Conservation (phyloP, 2,329 filamentous ascomycete species). For the Ceratocystis eucalypticola region DNA sequence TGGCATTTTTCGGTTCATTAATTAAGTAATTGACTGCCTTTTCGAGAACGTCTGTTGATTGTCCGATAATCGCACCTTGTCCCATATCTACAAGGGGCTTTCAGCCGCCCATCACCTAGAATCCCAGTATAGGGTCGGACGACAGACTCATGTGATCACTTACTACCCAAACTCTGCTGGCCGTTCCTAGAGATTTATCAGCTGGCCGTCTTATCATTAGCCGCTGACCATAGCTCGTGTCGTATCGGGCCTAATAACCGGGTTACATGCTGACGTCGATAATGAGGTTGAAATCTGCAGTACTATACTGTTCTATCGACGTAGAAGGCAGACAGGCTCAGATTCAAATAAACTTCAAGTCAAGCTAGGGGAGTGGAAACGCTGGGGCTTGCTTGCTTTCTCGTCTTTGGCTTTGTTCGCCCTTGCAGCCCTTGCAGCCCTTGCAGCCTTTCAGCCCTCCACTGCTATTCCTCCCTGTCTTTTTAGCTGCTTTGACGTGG, state of each 20-base stretch:
- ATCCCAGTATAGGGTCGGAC: background rate
- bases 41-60: no score
- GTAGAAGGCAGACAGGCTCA: background rate
- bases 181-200: background rate
- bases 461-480: background rate
- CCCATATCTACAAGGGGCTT: background rate
- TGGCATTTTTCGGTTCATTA: no score
- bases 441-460: background rate
- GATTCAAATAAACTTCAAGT: background rate
- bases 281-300: background rate
- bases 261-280: background rate
- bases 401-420: background rate
- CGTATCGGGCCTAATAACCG: background rate
- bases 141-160: background rate
- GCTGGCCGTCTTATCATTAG: background rate
- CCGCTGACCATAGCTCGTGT: background rate
- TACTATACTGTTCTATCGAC: background rate
- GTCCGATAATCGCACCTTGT: no score
- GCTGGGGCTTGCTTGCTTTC: no score
- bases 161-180: background rate
- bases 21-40: no score
- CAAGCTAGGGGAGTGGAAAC: background rate
- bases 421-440: background rate
- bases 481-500: slow-evolving; percentile 3
- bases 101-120: background rate